Evolutionary conservation across 2,329 filamentous ascomycete genomes (phyloP), one percentile per base, ranked within the genome.

Genomic region (Cercospora berteroae): DNA sequence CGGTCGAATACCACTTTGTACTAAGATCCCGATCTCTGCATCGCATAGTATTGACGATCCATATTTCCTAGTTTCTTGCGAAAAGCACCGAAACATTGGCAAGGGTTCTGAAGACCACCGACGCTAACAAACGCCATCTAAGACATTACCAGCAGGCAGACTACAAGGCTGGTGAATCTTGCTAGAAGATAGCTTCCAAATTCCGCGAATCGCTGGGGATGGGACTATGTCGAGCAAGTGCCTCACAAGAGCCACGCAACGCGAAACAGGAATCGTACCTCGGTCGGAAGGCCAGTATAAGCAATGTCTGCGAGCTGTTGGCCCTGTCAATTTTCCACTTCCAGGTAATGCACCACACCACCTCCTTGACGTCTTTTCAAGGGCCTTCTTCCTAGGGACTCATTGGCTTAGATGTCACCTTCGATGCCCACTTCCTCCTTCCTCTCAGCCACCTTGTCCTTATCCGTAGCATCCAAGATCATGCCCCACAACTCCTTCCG

Each of bases 401-500:
- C 12, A 25, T 29, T 16, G 16, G 16, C 36, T 64, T 23, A 64
- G 13, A 65, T 56, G 4, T 55, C 18, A 16, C 56, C 63, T 18
- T 60, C 56, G 2, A 60, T 65, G 1, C 68, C 74, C 18, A 76
- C 60, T 52, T 64, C 69, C 74, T 82, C 86, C 83, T 73, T 75
- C 50, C 69, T 55, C 58, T 73, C 74, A 60, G 69, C 68, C 62
- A 79, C 62, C 76, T 83, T 82, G 52, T 78, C 79, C 65, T 85
- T 83, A 33, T 81, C 78, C 70, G 87, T 67, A 31, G 79, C 73
- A 55, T 83, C 84, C 66, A 80, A 80, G 70, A 85, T 82, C 65
- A 77, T 73, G 60, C 70, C 77, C 86, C 85, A 88, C 71, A 87
- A 72, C 68, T 86, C 82, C 59, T 71, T 75, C 61, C 80, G 82